Evolutionary conservation across 768 basidiomycete genomes (phyloP).

Genomic region (Leccinum uliginosum): DNA sequence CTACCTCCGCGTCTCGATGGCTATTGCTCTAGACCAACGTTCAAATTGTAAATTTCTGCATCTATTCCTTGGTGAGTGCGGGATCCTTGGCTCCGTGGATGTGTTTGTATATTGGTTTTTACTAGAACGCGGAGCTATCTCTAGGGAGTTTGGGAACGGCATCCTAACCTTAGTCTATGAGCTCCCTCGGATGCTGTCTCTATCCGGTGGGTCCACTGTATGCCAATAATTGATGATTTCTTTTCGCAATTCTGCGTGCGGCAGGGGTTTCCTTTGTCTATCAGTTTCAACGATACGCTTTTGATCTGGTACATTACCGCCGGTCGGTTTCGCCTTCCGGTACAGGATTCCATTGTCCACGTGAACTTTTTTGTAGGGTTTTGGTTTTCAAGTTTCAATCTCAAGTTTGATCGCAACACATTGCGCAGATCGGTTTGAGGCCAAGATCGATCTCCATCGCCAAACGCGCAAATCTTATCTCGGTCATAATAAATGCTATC

Average conservation of each 20-base stretch:
- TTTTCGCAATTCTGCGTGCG: background rate
- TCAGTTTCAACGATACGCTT: background rate
- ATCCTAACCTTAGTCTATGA: background rate
- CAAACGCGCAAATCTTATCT: slow-evolving; percentile 1
- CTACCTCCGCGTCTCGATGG: background rate
- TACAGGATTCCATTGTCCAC: background rate
- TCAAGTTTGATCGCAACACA: background rate
- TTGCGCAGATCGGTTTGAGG: background rate
- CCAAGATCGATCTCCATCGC: background rate
- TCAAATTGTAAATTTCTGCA: background rate
- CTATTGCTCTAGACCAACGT: background rate
- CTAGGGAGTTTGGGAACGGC: background rate
- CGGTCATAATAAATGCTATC: background rate
- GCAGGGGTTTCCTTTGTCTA: background rate
- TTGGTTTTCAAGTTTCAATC: background rate
- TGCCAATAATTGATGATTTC: background rate
- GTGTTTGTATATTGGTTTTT: background rate
- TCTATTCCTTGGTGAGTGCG: background rate
- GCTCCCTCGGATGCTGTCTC: background rate
- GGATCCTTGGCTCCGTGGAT: background rate
- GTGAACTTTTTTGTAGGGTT: background rate
- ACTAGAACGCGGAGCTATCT: background rate
- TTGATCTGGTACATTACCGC: background rate
- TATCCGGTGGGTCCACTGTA: background rate
- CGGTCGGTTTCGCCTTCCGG: background rate